Evolutionary conservation across 140 eudicot genomes (phyloP).

Genomic region (Anethum foeniculum): DNA sequence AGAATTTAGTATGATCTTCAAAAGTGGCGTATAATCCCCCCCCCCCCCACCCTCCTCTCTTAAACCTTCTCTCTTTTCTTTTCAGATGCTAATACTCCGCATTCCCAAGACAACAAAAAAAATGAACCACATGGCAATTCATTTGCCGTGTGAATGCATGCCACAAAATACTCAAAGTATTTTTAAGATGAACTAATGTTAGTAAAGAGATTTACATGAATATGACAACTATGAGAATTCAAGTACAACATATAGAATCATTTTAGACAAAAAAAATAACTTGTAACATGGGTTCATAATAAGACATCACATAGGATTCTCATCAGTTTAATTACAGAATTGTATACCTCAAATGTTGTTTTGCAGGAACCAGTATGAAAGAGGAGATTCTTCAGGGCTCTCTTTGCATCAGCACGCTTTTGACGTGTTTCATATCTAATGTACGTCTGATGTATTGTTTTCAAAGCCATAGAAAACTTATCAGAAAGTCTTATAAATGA

Average conservation of each 20-base stretch:
- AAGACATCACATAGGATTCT: neutral
- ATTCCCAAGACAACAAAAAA: neutral
- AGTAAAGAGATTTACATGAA: neutral
- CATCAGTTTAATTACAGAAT: conserved; percentile 7
- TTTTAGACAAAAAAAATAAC: neutral
- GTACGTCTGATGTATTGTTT: conserved; percentile 30
- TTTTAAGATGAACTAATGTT: neutral
- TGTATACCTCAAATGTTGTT: conserved; percentile 44
- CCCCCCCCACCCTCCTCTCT: neutral
- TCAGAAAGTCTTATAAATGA: neutral
- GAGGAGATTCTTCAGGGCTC: conserved; percentile 50
- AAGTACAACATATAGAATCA: neutral
- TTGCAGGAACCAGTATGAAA: conserved; percentile 30
- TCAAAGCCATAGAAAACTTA: neutral
- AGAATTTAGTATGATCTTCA: neutral
- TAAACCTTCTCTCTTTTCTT: neutral
- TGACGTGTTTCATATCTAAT: conserved; percentile 49
- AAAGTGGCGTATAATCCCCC: neutral
- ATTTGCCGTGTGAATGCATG: neutral
- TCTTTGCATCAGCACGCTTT: conserved; percentile 78
- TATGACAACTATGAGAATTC: neutral
- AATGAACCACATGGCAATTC: neutral
- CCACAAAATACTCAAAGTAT: neutral
- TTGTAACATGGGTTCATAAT: neutral
- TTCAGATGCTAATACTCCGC: neutral